A percentile compares a stretch with the other conserved stretches of the same genome.
These are phyloP conservation scores for Fraxinus ornus DNA, from an alignment of 305 asterid genomes.

Conservation along the genomic window DNA sequence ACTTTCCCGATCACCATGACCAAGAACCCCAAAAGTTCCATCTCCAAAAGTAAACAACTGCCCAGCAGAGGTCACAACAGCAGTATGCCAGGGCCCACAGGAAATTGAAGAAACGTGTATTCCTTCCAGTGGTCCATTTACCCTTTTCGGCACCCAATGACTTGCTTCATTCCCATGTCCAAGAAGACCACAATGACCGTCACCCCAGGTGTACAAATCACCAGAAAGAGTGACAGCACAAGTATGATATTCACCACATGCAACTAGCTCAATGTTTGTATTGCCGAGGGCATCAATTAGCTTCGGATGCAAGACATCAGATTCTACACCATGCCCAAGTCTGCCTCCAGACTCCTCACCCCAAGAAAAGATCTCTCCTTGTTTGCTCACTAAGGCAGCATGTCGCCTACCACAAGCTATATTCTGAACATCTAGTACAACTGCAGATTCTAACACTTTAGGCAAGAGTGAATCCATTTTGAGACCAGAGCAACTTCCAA, in stretches of 20 bases:
- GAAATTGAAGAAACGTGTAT: slow-evolving; percentile 76
- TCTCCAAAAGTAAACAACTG: slow-evolving; percentile 82
- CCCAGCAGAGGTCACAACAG: slow-evolving; percentile 60
- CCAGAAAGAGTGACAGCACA: slow-evolving; percentile 80
- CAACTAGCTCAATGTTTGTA: slow-evolving; percentile 63
- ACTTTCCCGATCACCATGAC: slow-evolving; percentile 75
- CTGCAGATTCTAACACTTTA: slow-evolving; percentile 73
- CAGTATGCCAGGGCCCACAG: slow-evolving; percentile 96
- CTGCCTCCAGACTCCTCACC: slow-evolving; percentile 94
- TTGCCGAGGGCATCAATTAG: slow-evolving; percentile 63
- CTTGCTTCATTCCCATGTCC: slow-evolving; percentile 85
- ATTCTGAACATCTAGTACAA: slow-evolving; percentile 81
- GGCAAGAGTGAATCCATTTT: slow-evolving; percentile 68
- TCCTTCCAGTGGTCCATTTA: slow-evolving; percentile 72
- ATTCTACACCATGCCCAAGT: slow-evolving; percentile 83
- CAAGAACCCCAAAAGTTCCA: slow-evolving; percentile 82
- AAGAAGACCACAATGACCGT: slow-evolving; percentile 87
- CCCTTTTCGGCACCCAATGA: slow-evolving; percentile 89
- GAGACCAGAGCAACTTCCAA: slow-evolving; percentile 41
- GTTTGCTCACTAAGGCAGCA: slow-evolving; percentile 78
- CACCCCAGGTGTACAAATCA: slow-evolving; percentile 92
- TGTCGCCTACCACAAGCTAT: slow-evolving; percentile 87
- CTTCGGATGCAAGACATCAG: slow-evolving; percentile 63
- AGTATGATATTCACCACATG: slow-evolving; percentile 89
- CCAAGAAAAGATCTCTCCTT: slow-evolving; percentile 92